Base-by-base conservation (phyloP, 768 basidiomycete genomes). In the Leccinum uliginosum region DNA sequence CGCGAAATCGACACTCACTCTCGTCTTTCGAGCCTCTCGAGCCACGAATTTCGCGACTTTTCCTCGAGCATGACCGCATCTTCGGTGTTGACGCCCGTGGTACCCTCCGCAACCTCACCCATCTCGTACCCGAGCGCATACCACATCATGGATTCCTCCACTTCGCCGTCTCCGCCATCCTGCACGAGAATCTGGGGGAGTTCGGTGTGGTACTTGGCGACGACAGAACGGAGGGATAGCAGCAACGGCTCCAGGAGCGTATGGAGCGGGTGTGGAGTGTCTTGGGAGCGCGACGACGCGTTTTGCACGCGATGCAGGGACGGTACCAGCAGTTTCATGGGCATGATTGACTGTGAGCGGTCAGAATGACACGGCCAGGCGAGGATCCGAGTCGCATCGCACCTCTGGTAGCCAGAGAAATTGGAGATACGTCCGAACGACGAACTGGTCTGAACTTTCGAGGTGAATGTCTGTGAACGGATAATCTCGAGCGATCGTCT, bases 401-500 rank as follows among this genome's bases (percentile, higher is more conserved):
- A 89, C 89, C 73, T 89, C 81, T 47, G 89, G 88, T 44, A 90
- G 78, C 87, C 88, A 91, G 7, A 91, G 76, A 61, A 85, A 88
- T 62, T 89, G 87, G 46, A 87, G 79, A 68, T 90, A 91, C 3
- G 77, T 83, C n/a, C 84, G 76, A 3, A 75, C 76, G 23, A 85
- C 78, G 63, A 79, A 84, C 59, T 85, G 79, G 17, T 83, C 84
- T 17, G 79, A 74, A 0, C 77, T 73, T 62, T 84, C 82, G 43
- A 73, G 60, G 46, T 70, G 59, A 32, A 76, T 45, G 21, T 78
- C 75, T 45, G 64, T 53, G 52, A 87, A 81, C 3, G 84, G 86
- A 61, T 76, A 85, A 21, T 86, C 85, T 40, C 73, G 73, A 3
- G 76, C 74, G 27, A 89, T 69, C 6, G 76, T 62, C 58, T 83